Base-by-base conservation (phyloP, 2,329 filamentous ascomycete species). In the Penicillium oxalicum region DNA sequence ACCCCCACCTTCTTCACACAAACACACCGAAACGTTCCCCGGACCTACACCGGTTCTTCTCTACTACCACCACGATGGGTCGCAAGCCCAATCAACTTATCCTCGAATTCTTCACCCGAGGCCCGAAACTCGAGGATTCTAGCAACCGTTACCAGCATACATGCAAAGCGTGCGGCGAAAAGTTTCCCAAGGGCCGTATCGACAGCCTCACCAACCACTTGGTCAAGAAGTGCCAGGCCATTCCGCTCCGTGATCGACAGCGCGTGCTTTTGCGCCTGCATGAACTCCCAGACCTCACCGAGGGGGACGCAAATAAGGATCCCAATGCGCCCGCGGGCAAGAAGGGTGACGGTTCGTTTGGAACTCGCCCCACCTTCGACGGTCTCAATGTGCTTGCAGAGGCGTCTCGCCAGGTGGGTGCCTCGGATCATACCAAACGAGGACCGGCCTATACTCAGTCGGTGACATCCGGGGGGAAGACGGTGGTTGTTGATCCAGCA, bases 81-180 rank as follows among this genome's bases (percentile, higher is more conserved):
- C 82, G 88, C 65, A 85, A 86, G 71, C 88, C 88, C 56, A 91
- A 93, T 70, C 82, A 83, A 61, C 77, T 95, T 59, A 91, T 95
- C 67, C 79, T 88, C 68, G 83, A 91, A 71, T 93, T 89, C 75
- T 96, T 95, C 69, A 82, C 88, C 67, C 82, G 90, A 59, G 91
- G 91, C 8, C 80, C 82, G 35, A 95, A 95, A 72, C 79, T 95
- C 61, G 83, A 86, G 64, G 89, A 95, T 72, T 86, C 87, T 56
- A 93, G 88, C 74, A 95, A 95, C 69, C 83, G 91, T 50, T 96
- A 96, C 65, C 84, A 88, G 60, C 88, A 95, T 65, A 93, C 87
- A 9, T 95, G 90, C 80, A 91, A 87, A 69, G 79, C 83, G 57
- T 95, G 89, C 67, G 88, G 88, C 57, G 87, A 93, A 70, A 86